Base-by-base conservation (phyloP, 2,329 filamentous ascomycete genomes). In the Epichloe aotearoae region DNA sequence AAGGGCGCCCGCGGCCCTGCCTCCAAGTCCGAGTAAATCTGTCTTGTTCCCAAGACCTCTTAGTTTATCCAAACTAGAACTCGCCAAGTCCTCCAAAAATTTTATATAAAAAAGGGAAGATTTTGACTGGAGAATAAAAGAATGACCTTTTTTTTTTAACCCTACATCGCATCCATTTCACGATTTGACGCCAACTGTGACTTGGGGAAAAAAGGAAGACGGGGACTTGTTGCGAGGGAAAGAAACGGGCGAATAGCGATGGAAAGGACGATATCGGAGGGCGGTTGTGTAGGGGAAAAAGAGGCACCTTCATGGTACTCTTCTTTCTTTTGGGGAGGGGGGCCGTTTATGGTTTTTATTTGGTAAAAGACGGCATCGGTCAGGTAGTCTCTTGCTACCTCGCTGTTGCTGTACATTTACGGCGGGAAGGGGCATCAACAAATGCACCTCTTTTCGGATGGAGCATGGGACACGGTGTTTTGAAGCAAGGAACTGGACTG, bases 1-100 rank as follows among this genome's bases (percentile, higher is more conserved):
- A 90, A 94, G 79, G 85, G 83, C 68, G 77, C 89, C 63, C 83
- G 84, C 62, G 53, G 54, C 50, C 44, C 53, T 15, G 44, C 50
- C 40, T 52, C 52, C 52, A 59, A 61, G 54, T 49, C 54, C 45
- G 53, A 58, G 55, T 57, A 57, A 52, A 44, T 19, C 23, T 7
- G 8, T 37, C 34, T 39, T 19, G 20, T 36, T 34, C 7, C 7
- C 30, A 30, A 30, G 30, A 30, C n/a, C 10, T 34, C 11, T 20
- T 46, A 45, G 43, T 45, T 45, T 11, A 19, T 15, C 3, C 26
- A 17, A 40, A 40, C 30, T 55, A 53, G 45, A 54, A 39, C 42
- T 54, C 52, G 49, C 42, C 50, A 52, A 45, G 42, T 55, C 51
- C 30, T 20, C 46, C 40, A 52, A 49, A 41, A 15, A 49, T 7